These are phyloP conservation scores for Aurinia saxatilis DNA, from an alignment of 345 rosid genomes.

Conservation along the genomic window DNA sequence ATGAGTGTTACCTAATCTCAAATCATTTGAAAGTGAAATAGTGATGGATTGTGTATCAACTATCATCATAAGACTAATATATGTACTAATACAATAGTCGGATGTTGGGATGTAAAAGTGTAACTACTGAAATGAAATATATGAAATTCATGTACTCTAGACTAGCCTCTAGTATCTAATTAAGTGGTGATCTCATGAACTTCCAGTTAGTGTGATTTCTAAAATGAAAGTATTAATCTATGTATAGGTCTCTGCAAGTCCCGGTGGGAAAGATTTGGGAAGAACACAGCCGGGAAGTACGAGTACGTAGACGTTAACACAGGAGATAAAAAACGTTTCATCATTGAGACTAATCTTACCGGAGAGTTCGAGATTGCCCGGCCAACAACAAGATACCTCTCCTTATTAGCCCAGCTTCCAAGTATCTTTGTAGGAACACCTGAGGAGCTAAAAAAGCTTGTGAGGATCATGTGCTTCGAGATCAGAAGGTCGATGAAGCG, in stretches of 20 bases:
- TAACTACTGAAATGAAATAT: too few relatives aligned
- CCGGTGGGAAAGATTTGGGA: constrained; percentile 58
- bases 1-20: too few relatives aligned
- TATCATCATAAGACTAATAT: too few relatives aligned
- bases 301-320: constrained; percentile 58
- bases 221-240: background rate
- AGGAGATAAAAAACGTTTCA: constrained; percentile 35
- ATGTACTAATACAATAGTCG: too few relatives aligned
- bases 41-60: too few relatives aligned
- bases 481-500: constrained; percentile 49
- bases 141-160: too few relatives aligned
- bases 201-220: background rate
- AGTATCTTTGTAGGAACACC: constrained; percentile 43
- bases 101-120: too few relatives aligned
- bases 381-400: constrained; percentile 39
- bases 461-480: constrained; percentile 60
- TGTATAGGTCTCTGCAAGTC: constrained; percentile 76
- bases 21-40: too few relatives aligned
- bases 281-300: constrained; percentile 52
- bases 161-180: background rate
- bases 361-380: constrained; percentile 65
- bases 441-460: constrained; percentile 47
- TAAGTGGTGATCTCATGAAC: background rate
- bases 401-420: constrained; percentile 42
- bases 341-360: constrained; percentile 50